These are phyloP conservation scores for Kalmusia sp. DNA, from an alignment of 2,329 filamentous ascomycete genomes.

Conservation along the genomic window DNA sequence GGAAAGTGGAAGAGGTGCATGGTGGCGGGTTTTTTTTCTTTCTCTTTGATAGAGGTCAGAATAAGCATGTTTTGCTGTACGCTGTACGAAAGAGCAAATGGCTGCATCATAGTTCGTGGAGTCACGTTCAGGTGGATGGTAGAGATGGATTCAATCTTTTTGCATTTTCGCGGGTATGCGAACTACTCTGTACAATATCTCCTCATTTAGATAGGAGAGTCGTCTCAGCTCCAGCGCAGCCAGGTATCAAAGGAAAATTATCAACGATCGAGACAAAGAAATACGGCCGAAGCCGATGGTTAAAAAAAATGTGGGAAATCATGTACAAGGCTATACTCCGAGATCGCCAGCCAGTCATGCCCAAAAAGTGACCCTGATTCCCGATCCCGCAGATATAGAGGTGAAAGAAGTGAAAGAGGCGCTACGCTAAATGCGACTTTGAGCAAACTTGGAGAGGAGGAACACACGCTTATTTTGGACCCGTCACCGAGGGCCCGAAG, in stretches of 20 bases:
- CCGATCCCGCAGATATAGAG: conserved; percentile 23
- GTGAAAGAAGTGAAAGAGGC: conserved; percentile 20
- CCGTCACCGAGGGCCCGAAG: conserved; percentile 43
- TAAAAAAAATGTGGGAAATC: conserved; percentile 12
- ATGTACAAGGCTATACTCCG: conserved; percentile 31
- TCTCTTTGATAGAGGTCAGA: too few relatives aligned
- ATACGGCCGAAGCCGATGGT: conserved; percentile 16
- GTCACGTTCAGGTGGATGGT: too few relatives aligned
- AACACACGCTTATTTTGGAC: conserved; percentile 24
- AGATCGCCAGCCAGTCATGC: conserved; percentile 27
- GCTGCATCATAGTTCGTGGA: too few relatives aligned
- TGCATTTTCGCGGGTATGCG: conserved; percentile 4
- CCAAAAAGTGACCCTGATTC: conserved; percentile 25
- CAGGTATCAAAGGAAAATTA: conserved; percentile 22
- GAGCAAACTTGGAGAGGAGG: conserved; percentile 13
- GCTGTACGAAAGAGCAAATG: too few relatives aligned
- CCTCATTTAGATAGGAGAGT: conserved; percentile 4
- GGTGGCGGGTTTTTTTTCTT: too few relatives aligned
- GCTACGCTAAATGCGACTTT: conserved; percentile 20
- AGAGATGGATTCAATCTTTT: conserved; percentile 2
- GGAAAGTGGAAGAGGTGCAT: too few relatives aligned
- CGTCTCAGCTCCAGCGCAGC: conserved; percentile 2
- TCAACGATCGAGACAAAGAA: conserved; percentile 17
- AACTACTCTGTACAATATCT: conserved; percentile 10
- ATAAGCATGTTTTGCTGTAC: too few relatives aligned